Percentiles rank a stretch among this genome's conserved stretches.
Conservation (phyloP, 306 rosid species). For the Delonix regia region DNA sequence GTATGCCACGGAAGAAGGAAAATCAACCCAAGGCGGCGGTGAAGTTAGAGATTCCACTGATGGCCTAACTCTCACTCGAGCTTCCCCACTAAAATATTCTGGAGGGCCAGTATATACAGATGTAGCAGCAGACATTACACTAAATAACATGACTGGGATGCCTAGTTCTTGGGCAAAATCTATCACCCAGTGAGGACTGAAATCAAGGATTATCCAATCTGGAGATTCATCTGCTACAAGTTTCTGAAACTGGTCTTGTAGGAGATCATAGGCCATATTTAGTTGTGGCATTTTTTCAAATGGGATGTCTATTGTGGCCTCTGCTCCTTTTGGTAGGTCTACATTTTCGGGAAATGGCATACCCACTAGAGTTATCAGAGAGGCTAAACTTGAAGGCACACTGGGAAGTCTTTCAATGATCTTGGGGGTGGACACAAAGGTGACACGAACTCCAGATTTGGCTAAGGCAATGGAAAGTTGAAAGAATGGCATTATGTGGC, state of each 20-base stretch:
- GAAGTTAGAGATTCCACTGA: background rate
- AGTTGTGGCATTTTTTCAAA: background rate
- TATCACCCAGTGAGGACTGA: background rate
- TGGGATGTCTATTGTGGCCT: background rate
- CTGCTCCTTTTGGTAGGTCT: background rate
- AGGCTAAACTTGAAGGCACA: conserved; percentile 28
- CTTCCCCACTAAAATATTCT: background rate
- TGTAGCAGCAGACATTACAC: too few species aligned
- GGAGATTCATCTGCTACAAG: background rate
- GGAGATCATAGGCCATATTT: background rate
- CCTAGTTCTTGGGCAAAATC: background rate
- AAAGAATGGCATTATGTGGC: conserved; percentile 7
- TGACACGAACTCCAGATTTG: conserved; percentile 37
- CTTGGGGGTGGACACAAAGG: conserved; percentile 40
- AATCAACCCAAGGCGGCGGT: background rate
- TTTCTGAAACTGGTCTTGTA: background rate
- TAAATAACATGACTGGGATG: too few species aligned
- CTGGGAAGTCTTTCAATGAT: conserved; percentile 40
- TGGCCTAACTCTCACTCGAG: background rate
- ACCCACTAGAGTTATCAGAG: conserved; percentile 8
- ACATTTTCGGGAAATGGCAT: background rate
- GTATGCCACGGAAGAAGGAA: background rate
- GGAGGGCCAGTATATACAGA: too few species aligned
- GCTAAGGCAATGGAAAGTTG: conserved; percentile 46
- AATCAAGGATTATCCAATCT: background rate